Evolutionary conservation across 1,139 yeast species (phyloP), one percentile per base, ranked within the genome.

Genomic region (Blastobotrys apis): DNA sequence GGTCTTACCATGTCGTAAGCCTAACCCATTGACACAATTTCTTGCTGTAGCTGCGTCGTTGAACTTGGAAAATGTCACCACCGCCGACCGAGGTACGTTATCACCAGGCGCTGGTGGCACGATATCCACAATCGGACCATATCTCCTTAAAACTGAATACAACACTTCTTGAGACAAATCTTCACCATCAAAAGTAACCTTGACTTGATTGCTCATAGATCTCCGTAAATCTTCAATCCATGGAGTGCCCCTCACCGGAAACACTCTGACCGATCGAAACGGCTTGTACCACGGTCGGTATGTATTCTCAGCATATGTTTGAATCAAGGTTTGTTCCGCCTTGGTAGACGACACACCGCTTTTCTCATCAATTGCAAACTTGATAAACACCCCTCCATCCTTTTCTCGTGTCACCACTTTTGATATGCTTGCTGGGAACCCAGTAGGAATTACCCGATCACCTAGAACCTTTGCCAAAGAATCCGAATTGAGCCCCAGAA

Each of bases 161-260:
- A 90, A 63, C 47, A 84, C 87, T 63, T 92, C 97, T 57, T 90
- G 96, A 0, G 87, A 77, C 51, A 90, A 64, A 23, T 70, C 72
- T 0, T 81, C 73, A 1, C 97, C 97, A 51, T 84, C 88, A 58
- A 82, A 88, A 31, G 74, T 73, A 3, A 90, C 80, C 46, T 76
- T 74, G 29, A 92, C 65, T 19, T 73, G 71, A 10, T 72, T 66
- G 48, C 83, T 80, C 8, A 95, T 94, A 52, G 74, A 75, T 52
- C 97, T 69, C 53, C 84, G 75, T 59, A 92, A 71, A 62, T 92
- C 98, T 64, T 92, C 97, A 51, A 92, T 84, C 97, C 97, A 92
- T 0, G 98, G 98, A 0, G 78, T 73, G 47, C 98, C 98, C 54
- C 83, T 82, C 1, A 94, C 97, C 0, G 85, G 80, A 72, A 83